These are phyloP conservation scores for Apiospora pterosperma DNA, from an alignment of 2,329 filamentous ascomycete species.

Conservation along the genomic window DNA sequence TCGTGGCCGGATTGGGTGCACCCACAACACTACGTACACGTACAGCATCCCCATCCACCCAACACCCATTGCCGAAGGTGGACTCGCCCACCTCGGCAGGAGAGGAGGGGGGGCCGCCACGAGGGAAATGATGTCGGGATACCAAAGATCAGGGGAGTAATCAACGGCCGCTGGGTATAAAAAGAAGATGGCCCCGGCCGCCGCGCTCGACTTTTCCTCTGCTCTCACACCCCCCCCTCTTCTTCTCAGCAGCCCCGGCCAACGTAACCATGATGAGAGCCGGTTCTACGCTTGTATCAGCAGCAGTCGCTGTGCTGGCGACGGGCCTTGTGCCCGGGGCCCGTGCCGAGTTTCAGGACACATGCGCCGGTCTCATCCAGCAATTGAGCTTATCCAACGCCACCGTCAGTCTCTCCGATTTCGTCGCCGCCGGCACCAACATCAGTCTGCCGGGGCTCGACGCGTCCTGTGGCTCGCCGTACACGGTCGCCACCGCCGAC, in stretches of 20 bases:
- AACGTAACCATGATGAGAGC: not conserved
- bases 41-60: too few relatives aligned
- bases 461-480: constrained; percentile 25
- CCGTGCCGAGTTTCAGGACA: not conserved
- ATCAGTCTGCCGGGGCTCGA: constrained; percentile 33
- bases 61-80: not conserved
- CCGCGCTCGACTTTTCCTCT: not conserved
- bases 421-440: constrained; percentile 36
- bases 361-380: constrained; percentile 23
- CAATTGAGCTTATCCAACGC: constrained; percentile 28
- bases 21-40: too few relatives aligned
- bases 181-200: not conserved
- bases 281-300: constrained; percentile 1
- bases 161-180: not conserved
- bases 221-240: not conserved
- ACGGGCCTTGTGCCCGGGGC: not conserved
- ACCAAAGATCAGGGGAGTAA: not conserved
- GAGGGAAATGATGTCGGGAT: not conserved
- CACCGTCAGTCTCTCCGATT: constrained; percentile 32
- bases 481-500: constrained; percentile 13
- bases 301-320: not conserved
- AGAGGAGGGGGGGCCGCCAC: not conserved
- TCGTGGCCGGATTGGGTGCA: not conserved
- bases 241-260: not conserved
- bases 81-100: not conserved